Percentiles rank a stretch among this genome's conserved stretches.
phyloP scores from a whole-genome alignment of 257 asterid genomes.

The Galeopsis tetrahit region DNA sequence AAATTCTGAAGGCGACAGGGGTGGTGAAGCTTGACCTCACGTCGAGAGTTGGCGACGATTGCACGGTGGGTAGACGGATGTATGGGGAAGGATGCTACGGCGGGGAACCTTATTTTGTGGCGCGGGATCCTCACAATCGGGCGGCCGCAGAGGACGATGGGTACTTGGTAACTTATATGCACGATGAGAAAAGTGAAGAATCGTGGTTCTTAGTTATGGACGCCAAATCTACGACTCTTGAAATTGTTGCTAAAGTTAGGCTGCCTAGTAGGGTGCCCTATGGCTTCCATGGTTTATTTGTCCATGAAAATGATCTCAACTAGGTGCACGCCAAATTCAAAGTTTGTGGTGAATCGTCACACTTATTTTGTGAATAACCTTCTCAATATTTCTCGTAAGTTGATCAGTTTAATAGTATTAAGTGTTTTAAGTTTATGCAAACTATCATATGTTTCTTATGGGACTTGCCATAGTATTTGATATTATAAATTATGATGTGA shows the following conservation, averaged over 20 bases:
- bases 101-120: conserved; percentile 40
- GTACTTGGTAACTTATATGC: conserved; percentile 48
- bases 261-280: conserved; percentile 60
- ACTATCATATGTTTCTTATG: neutral
- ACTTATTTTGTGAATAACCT: no score
- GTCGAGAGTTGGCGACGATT: conserved; percentile 17
- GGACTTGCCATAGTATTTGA: no score
- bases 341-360: no score
- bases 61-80: conserved; percentile 36
- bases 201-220: conserved; percentile 62
- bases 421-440: no score
- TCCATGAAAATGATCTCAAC: conserved; percentile 39
- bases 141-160: conserved; percentile 62
- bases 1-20: conserved; percentile 23
- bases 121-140: conserved; percentile 24
- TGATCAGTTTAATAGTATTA: no score
- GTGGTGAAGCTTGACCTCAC: conserved; percentile 36
- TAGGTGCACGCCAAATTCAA: no score
- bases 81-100: conserved; percentile 40
- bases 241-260: conserved; percentile 49
- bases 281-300: conserved; percentile 62
- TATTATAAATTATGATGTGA: no score
- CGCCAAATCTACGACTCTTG: conserved; percentile 57
- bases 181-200: conserved; percentile 50
- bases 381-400: no score